Evolutionary conservation across 129 eudicot genomes (phyloP), one percentile per base, ranked within the genome.

Genomic region (Helichrysum umbraculigerum): DNA sequence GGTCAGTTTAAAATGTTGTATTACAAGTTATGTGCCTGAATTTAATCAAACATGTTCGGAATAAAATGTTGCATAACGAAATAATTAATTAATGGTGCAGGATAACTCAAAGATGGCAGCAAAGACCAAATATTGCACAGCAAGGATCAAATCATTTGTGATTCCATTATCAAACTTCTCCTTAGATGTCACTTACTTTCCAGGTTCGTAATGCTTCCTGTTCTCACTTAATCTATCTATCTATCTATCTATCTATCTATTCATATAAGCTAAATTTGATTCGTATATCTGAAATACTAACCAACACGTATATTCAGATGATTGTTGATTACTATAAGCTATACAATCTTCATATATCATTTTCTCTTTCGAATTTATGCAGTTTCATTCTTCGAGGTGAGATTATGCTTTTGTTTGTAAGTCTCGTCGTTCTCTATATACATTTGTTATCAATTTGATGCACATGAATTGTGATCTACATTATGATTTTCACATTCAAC

Each of bases 351-450:
- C 51, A 47, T 37, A 58, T 60, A 79, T 52, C 4, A 28, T 58
- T 78, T 6, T 64, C 19, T 57, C 60, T 15, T 75, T 57, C 30
- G 9, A 33, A 50, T 33, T 41, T 86, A 62, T 72, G 85, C 96
- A 95, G 99, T 85, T 86, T 95, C 99, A 58, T 95, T 89, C 90
- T 92, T 95, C 63, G 99, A 95, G 99, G 99, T 95, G 86, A 91
- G 96, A 44, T 57, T 78, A 73, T 78, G 71, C 72, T 2, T 52
- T 85, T 68, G 79, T 81, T 73, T 77, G 87, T 79, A 85, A 79
- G 83, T 87, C 59, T 20, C 22, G 3, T 77, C 19, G 16, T 41
- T 79, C 51, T 63, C 50, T 15, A 8, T 19, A 25, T 60, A 41
- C 33, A 16, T 63, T 19, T 62, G 61, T 19, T 10, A 42, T 17